Evolutionary conservation across 2,329 filamentous ascomycete species (phyloP).

Genomic region (Tolypocladium cylindrosporum): DNA sequence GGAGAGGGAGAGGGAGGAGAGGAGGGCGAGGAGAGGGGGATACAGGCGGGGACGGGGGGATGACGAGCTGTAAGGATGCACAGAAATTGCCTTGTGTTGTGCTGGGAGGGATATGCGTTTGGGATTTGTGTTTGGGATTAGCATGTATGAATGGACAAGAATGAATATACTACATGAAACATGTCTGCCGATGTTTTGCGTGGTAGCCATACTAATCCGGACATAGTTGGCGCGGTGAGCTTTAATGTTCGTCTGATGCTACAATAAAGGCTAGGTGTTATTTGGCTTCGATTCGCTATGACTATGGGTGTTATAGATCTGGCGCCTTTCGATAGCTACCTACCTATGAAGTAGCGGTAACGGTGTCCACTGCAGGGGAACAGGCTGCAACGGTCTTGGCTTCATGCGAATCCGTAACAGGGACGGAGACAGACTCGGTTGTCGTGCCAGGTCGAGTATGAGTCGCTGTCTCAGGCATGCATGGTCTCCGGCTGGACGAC

Average conservation of each 20-base stretch:
- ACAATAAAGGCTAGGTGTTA: too few species aligned
- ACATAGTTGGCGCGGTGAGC: too few species aligned
- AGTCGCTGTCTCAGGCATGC: not conserved
- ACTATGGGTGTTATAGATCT: too few species aligned
- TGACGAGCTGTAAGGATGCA: constrained; percentile 10
- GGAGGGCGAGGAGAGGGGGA: constrained; percentile 22
- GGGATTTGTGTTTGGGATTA: not conserved
- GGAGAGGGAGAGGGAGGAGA: constrained; percentile 24
- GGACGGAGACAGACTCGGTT: not conserved
- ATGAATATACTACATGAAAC: not conserved
- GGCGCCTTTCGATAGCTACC: too few species aligned
- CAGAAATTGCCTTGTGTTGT: not conserved
- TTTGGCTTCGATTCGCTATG: too few species aligned
- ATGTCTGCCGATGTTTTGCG: too few species aligned
- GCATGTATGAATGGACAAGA: not conserved
- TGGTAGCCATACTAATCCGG: too few species aligned
- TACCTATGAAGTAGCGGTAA: too few species aligned
- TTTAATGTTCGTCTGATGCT: too few species aligned
- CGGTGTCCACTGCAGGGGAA: too few species aligned
- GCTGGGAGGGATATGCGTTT: too few species aligned
- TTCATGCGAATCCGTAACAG: not conserved
- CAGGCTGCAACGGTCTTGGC: too few species aligned
- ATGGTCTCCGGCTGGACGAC: not conserved
- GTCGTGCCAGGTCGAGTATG: not conserved
- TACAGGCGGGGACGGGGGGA: constrained; percentile 23